A percentile compares a stretch with the other conserved stretches of the same genome.
phyloP scores from a whole-genome alignment of 345 rosid species.

The Acer negundo region DNA sequence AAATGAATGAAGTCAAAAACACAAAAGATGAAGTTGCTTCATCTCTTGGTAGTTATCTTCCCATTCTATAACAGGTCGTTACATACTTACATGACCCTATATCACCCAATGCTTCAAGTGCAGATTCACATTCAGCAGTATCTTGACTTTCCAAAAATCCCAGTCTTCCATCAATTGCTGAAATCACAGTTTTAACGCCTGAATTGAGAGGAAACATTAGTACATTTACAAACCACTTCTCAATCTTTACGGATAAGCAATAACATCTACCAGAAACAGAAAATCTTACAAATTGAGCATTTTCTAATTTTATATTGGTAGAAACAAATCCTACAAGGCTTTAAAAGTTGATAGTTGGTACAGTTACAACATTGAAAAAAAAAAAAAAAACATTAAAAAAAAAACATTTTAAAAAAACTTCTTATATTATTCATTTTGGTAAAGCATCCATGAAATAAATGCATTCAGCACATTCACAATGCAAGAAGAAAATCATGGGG shows the following conservation, averaged over 20 bases:
- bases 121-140: conserved; percentile 68
- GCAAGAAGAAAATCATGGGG: background rate
- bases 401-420: background rate
- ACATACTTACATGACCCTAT: conserved; percentile 77
- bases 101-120: conserved; percentile 86
- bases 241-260: background rate
- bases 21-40: background rate
- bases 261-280: background rate
- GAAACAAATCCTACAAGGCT: background rate
- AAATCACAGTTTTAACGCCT: conserved; percentile 66
- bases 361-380: background rate
- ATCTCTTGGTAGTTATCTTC: background rate
- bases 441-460: background rate
- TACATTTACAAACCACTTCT: background rate
- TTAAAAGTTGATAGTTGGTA: background rate
- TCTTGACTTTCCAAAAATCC: conserved; percentile 46
- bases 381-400: background rate
- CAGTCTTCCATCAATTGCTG: conserved; percentile 68
- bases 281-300: conserved; percentile 5
- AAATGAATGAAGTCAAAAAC: background rate
- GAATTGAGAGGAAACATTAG: conserved; percentile 29
- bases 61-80: conserved; percentile 6
- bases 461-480: background rate
- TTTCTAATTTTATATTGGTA: background rate
- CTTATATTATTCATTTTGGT: background rate